A percentile compares a stretch with the other conserved stretches of the same genome.
Conservation (phyloP, 306 rosid genomes). For the Cucumis hystrix region DNA sequence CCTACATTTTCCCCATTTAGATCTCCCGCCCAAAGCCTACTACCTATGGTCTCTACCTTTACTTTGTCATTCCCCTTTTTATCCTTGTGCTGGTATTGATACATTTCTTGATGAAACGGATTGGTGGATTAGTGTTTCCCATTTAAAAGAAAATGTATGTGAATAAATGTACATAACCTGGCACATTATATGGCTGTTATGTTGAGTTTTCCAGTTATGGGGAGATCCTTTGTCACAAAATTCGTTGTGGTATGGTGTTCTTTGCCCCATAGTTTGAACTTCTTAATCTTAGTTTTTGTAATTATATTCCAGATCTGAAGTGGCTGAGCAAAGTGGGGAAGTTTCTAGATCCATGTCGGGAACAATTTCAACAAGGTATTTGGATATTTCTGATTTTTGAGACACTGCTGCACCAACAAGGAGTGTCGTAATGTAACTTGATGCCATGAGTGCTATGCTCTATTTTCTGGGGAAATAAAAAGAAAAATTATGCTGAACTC, state of each 20-base stretch:
- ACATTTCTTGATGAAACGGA: background rate
- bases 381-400: background rate
- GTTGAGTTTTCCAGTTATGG: background rate
- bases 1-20: no score
- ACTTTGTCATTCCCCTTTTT: no score
- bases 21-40: no score
- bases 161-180: background rate
- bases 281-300: background rate
- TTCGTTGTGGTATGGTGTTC: background rate
- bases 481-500: background rate
- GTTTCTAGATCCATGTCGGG: conserved; percentile 57
- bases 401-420: background rate
- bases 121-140: background rate
- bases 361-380: conserved; percentile 45
- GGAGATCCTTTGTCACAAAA: background rate
- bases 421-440: background rate
- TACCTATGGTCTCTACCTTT: no score
- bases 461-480: background rate
- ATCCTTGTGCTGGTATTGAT: no score
- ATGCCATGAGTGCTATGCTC: background rate
- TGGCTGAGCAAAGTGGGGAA: conserved; percentile 95
- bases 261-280: background rate
- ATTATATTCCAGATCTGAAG: conserved; percentile 42
- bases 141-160: background rate
- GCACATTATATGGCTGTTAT: background rate